phyloP scores from a whole-genome alignment of 2,329 filamentous ascomycete genomes.

The Diaporthe sp. region DNA sequence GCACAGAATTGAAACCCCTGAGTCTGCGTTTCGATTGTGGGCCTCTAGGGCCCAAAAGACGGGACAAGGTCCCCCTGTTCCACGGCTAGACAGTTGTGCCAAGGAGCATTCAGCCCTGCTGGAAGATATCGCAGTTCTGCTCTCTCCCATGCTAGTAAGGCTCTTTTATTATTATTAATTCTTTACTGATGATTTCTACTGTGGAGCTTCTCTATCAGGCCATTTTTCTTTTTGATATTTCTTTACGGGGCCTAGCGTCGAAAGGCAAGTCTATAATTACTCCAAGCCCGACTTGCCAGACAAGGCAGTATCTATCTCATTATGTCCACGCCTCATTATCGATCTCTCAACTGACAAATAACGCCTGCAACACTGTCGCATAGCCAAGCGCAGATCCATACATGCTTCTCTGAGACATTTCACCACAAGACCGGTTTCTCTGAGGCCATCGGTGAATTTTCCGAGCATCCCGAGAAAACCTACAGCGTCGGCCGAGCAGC shows the following conservation, averaged over 20 bases:
- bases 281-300: too few relatives aligned
- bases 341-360: background rate
- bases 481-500: slow-evolving; percentile 1
- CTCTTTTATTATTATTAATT: background rate
- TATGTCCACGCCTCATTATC: background rate
- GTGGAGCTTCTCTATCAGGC: background rate
- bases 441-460: background rate
- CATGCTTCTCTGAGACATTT: background rate
- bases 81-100: background rate
- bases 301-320: too few relatives aligned
- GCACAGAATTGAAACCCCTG: slow-evolving; percentile 15
- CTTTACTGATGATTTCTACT: background rate
- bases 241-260: background rate
- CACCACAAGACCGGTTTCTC: background rate
- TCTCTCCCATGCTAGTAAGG: background rate
- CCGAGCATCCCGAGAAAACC: slow-evolving; percentile 10
- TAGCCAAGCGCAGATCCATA: background rate
- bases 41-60: background rate
- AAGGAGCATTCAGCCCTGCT: background rate
- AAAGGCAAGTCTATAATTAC: background rate
- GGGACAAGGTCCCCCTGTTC: background rate
- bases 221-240: background rate
- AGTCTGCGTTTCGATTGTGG: slow-evolving; percentile 5
- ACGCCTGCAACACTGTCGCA: background rate
- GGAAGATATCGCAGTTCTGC: background rate